These are phyloP conservation scores for Lepidium didymum DNA, from an alignment of 345 rosid species.

Conservation along the genomic window DNA sequence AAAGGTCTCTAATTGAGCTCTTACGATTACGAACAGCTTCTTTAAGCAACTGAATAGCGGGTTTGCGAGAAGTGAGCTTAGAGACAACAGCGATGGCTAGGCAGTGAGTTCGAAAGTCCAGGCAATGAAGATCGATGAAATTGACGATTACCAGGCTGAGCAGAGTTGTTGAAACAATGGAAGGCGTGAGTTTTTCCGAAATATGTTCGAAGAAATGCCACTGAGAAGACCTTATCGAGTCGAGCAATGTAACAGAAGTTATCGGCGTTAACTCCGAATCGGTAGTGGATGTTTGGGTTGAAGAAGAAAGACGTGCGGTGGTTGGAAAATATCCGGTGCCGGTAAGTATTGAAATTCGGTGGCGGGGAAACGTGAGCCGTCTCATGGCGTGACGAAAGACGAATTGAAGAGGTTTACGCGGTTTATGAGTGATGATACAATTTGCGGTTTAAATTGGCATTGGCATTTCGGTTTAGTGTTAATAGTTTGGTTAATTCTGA, in stretches of 20 bases:
- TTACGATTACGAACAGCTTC: constrained; percentile 21
- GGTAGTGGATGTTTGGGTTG: background rate
- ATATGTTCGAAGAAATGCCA: constrained; percentile 76
- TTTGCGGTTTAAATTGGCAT: background rate
- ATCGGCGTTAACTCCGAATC: constrained; percentile 9
- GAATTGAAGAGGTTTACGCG: background rate
- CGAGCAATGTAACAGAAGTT: constrained; percentile 1
- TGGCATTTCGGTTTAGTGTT: background rate
- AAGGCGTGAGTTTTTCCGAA: constrained; percentile 36
- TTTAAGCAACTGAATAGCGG: constrained; percentile 47
- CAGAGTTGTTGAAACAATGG: constrained; percentile 41
- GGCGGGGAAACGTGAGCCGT: constrained; percentile 1
- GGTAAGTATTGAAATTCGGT: background rate
- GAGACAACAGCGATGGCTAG: constrained; percentile 54
- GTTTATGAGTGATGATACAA: background rate
- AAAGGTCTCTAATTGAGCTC: constrained; percentile 32
- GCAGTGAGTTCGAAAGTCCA: constrained; percentile 54
- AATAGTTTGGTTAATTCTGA: background rate
- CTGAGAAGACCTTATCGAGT: constrained; percentile 45
- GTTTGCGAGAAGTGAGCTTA: constrained; percentile 48
- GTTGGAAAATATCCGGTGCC: background rate
- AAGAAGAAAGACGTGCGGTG: constrained; percentile 23
- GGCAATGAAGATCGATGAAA: constrained; percentile 31
- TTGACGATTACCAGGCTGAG: constrained; percentile 39
- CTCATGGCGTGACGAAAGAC: constrained; percentile 7